These are phyloP conservation scores for Madurella mycetomatis DNA, from an alignment of 2,329 filamentous ascomycete species.

Conservation along the genomic window DNA sequence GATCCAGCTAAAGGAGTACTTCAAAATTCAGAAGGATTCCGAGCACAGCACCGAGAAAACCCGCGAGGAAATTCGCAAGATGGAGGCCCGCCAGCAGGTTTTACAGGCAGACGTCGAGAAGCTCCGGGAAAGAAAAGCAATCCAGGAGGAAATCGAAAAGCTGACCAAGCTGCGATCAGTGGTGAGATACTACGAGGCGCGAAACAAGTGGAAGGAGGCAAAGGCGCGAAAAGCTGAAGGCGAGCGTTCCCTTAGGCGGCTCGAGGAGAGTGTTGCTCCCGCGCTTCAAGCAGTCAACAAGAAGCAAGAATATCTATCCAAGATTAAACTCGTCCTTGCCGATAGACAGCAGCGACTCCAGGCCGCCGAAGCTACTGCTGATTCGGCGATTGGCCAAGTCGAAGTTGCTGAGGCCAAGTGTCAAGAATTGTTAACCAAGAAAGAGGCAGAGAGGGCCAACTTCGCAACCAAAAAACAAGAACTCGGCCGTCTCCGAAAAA, in stretches of 20 bases:
- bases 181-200: conserved; percentile 26
- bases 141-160: conserved; percentile 43
- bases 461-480: conserved; percentile 50
- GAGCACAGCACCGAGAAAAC: conserved; percentile 56
- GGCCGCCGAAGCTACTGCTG: conserved; percentile 48
- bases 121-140: conserved; percentile 64
- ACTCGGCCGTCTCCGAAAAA: conserved; percentile 45
- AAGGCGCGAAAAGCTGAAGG: conserved; percentile 54
- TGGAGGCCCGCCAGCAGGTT: conserved; percentile 68
- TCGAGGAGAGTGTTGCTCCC: conserved; percentile 61
- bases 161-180: conserved; percentile 33
- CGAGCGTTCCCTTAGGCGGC: conserved; percentile 47
- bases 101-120: conserved; percentile 80
- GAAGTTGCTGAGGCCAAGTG: conserved; percentile 37
- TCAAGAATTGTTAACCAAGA: conserved; percentile 46
- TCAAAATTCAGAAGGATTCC: conserved; percentile 63
- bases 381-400: conserved; percentile 40
- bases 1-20: conserved; percentile 64
- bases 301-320: conserved; percentile 63
- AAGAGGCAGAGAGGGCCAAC: conserved; percentile 48
- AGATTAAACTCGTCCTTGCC: conserved; percentile 52
- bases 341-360: conserved; percentile 52
- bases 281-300: conserved; percentile 62
- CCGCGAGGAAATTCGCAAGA: conserved; percentile 57
- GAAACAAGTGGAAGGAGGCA: conserved; percentile 34